Conservation (phyloP, 139 green algal species). For the Zygnema circumcarinatum region DNA sequence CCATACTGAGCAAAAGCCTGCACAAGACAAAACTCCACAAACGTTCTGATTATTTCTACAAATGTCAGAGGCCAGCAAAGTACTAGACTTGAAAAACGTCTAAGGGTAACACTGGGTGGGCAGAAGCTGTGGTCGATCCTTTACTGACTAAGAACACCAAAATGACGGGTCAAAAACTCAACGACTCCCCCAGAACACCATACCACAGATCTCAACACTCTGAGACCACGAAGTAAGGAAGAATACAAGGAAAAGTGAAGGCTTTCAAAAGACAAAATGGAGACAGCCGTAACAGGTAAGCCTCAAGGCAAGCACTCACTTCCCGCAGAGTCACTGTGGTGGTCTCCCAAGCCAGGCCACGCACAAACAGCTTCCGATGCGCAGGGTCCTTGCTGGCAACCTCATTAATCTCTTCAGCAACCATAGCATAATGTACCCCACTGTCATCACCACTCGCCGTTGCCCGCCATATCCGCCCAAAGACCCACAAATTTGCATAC, state of each 20-base stretch:
- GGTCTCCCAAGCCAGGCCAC: constrained; percentile 56
- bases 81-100: not conserved
- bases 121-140: not conserved
- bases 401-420: constrained; percentile 45
- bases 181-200: too few relatives aligned
- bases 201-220: too few relatives aligned
- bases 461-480: not conserved
- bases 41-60: not conserved
- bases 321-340: constrained; percentile 45
- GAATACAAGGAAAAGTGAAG: too few relatives aligned
- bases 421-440: constrained; percentile 29
- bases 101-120: not conserved
- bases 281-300: not conserved
- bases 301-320: constrained; percentile 30
- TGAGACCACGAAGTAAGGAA: too few relatives aligned
- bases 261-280: not conserved
- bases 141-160: too few relatives aligned
- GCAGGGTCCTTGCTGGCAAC: constrained; percentile 56
- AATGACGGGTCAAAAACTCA: too few relatives aligned
- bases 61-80: not conserved
- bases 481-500: not conserved
- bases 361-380: constrained; percentile 61
- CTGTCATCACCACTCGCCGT: constrained; percentile 13
- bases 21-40: not conserved
- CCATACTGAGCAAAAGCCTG: constrained; percentile 55